Conservation (phyloP, 2,329 filamentous ascomycete genomes). For the Ophiostoma tasmaniense region DNA sequence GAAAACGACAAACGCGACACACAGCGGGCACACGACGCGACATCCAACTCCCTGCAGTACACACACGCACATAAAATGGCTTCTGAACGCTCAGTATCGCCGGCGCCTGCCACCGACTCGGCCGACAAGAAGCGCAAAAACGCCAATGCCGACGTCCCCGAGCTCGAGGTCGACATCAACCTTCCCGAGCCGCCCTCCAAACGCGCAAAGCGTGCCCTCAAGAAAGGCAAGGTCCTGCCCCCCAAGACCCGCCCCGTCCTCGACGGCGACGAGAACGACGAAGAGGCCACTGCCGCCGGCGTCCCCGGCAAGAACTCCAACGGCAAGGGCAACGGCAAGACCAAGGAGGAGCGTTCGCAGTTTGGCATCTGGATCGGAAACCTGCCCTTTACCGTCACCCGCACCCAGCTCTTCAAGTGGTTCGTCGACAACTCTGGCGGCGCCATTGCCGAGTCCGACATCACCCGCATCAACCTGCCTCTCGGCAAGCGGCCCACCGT, state of each 20-base stretch:
- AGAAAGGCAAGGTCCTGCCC: slow-evolving; percentile 63
- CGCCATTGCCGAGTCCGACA: slow-evolving; percentile 56
- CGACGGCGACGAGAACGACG: slow-evolving; percentile 17
- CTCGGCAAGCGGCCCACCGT: slow-evolving; percentile 24
- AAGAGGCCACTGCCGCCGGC: background rate
- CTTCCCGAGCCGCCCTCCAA: slow-evolving; percentile 95
- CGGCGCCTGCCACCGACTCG: background rate
- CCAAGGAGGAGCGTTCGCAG: slow-evolving; percentile 56
- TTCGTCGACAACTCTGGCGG: slow-evolving; percentile 64
- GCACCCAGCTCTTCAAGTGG: slow-evolving; percentile 67
- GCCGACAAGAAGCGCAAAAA: slow-evolving; percentile 72
- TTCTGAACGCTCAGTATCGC: background rate
- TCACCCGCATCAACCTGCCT: slow-evolving; percentile 80
- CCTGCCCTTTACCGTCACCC: slow-evolving; percentile 72
- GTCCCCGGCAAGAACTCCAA: background rate
- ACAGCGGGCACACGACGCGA: background rate
- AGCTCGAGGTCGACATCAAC: slow-evolving; percentile 81
- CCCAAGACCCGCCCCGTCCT: slow-evolving; percentile 28
- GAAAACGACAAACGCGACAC: background rate
- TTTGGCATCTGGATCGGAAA: slow-evolving; percentile 96
- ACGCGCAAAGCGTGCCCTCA: slow-evolving; percentile 79
- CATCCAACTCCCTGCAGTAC: too few species aligned
- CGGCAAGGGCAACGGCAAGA: slow-evolving; percentile 4
- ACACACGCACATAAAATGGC: background rate
- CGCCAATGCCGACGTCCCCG: slow-evolving; percentile 39